A percentile compares a stretch with the other conserved stretches of the same genome.
These are phyloP conservation scores for Eutypella sp. DNA, from an alignment of 2,329 filamentous ascomycete genomes.

Conservation along the genomic window DNA sequence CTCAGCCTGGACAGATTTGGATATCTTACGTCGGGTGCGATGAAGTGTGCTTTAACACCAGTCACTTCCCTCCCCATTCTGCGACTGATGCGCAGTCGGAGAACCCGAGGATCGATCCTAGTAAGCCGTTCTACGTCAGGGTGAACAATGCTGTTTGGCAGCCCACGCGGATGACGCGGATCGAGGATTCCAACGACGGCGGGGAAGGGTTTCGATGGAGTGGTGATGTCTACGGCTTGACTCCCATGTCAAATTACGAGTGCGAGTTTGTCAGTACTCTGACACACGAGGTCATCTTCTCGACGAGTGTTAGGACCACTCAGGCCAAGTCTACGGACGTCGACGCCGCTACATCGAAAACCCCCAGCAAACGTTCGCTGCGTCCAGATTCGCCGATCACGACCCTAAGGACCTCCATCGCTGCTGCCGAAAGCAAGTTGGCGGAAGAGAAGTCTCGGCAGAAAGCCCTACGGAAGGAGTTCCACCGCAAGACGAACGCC, in stretches of 20 bases:
- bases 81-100: conserved; percentile 32
- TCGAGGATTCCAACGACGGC: conserved; percentile 31
- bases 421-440: conserved; percentile 64
- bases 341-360: conserved; percentile 26
- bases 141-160: conserved; percentile 79
- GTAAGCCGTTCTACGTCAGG: conserved; percentile 73
- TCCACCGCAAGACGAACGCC: conserved; percentile 62
- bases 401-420: conserved; percentile 72
- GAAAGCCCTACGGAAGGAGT: conserved; percentile 69
- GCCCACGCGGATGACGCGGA: conserved; percentile 63
- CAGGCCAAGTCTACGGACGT: conserved; percentile 42
- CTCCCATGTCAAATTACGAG: conserved; percentile 70
- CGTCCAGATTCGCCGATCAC: conserved; percentile 73
- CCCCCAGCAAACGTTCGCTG: conserved; percentile 53
- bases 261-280: conserved; percentile 70
- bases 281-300: conserved; percentile 63
- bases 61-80: conserved; percentile 50
- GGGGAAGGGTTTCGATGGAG: conserved; percentile 55
- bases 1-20: conserved; percentile 69
- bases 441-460: conserved; percentile 64
- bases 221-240: conserved; percentile 64
- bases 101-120: conserved; percentile 53
- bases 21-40: conserved; percentile 75
- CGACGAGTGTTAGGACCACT: conserved; percentile 64
- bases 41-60: conserved; percentile 72